Evolutionary conservation across 2,329 filamentous ascomycete species (phyloP).

Genomic region (Talaromyces amestolkiae): DNA sequence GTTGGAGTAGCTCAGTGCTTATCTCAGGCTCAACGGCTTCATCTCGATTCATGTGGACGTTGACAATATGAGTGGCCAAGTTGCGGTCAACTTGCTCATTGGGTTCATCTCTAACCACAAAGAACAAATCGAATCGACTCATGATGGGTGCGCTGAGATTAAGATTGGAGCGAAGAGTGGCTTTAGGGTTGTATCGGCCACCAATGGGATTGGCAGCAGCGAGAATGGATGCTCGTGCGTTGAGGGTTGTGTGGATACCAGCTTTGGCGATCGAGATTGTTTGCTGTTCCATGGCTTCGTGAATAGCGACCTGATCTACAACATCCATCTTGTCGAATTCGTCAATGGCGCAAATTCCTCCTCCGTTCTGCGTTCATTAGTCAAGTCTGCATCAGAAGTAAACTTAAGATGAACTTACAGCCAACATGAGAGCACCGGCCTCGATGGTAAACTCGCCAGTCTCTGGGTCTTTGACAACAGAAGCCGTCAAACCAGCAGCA

Average conservation of each 20-base stretch:
- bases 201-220: conserved; percentile 95
- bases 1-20: conserved; percentile 91
- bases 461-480: conserved; percentile 96
- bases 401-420: conserved; percentile 45
- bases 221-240: conserved; percentile 90
- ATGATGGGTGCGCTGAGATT: conserved; percentile 99
- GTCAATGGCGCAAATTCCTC: conserved; percentile 96
- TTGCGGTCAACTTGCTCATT: conserved; percentile 89
- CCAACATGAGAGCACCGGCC: conserved; percentile 94
- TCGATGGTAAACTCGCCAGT: conserved; percentile 99
- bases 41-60: conserved; percentile 87
- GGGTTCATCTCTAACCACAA: conserved; percentile 94
- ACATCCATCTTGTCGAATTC: conserved; percentile 99
- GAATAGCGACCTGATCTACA: conserved; percentile 92
- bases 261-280: conserved; percentile 99
- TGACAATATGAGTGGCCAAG: conserved; percentile 90
- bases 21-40: conserved; percentile 90
- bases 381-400: not conserved
- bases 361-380: conserved; percentile 54
- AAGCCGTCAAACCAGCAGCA: conserved; percentile 92
- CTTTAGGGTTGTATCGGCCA: conserved; percentile 92
- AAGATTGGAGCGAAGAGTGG: conserved; percentile 87
- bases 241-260: conserved; percentile 95
- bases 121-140: conserved; percentile 98
- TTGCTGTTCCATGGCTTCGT: conserved; percentile 99